These are phyloP conservation scores for Alternaria ethzedia DNA, from an alignment of 2,329 filamentous ascomycete species.

Conservation along the genomic window DNA sequence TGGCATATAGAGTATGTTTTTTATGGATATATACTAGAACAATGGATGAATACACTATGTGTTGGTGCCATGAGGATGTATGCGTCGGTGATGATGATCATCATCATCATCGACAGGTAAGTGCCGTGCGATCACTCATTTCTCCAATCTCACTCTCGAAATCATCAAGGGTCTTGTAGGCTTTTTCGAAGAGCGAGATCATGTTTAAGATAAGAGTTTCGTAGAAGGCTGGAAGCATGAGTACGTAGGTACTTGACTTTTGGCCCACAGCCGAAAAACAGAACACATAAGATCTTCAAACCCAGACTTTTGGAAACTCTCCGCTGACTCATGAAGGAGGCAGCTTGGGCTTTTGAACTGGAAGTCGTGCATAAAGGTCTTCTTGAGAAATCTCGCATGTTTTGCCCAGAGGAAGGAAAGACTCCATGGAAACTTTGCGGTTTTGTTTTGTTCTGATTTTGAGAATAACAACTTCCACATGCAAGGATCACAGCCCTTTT, in stretches of 20 bases:
- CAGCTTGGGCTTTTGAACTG: neutral
- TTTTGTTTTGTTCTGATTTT: neutral
- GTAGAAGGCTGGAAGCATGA: neutral
- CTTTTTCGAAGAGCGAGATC: neutral
- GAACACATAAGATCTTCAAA: neutral
- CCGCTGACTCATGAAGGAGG: neutral
- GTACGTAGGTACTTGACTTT: neutral
- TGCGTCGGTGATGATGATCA: neutral
- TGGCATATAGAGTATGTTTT: neutral
- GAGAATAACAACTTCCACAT: neutral
- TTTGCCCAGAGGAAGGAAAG: neutral
- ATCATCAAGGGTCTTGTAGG: neutral
- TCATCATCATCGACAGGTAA: neutral
- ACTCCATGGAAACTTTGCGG: neutral
- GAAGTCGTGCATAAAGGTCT: neutral
- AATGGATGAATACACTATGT: neutral
- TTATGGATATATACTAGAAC: neutral
- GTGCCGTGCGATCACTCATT: neutral
- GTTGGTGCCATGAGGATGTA: neutral
- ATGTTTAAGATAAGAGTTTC: fast-evolving
- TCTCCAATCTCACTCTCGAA: neutral
- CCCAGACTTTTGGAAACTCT: neutral
- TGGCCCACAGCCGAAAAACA: neutral
- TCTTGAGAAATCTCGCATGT: neutral
- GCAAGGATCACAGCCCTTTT: no score